Evolutionary conservation across 129 eudicot genomes (phyloP), one percentile per base, ranked within the genome.

Genomic region (Sambucus nigra): DNA sequence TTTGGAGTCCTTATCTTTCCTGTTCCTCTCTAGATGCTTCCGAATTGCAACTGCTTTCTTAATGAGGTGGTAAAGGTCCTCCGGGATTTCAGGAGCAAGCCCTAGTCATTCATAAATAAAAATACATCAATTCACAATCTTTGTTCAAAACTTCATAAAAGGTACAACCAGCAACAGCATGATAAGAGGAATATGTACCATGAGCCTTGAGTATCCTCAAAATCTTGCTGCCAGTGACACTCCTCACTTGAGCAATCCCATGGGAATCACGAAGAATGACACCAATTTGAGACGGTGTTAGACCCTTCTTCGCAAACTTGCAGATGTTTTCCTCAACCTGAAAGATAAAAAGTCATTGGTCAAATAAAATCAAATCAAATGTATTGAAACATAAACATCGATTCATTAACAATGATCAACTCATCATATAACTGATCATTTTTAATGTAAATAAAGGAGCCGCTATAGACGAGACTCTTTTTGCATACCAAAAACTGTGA

Each of bases 231-330:
- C 87, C 82, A 4, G 82, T 80, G 22, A 75, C 82, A 15, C 76
- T 75, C 73, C 68, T 80, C 57, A 80, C 87, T 65, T 80, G 87
- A 41, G 87, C 82, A 57, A 80, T 80, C 8, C 82, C 87, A 41
- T 80, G 87, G 40, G 87, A 80, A 65, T 80, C 87, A 75, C 82
- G 82, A 51, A 80, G 87, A 41, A 75, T 71, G 22, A 80, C 87
- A 72, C 82, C 87, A 51, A 80, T 80, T 31, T 80, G 82, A 1
- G 87, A 80, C 11, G 87, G 87, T 2, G 87, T 80, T 11, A 80
- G 50, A 55, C 87, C 87, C 72, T 75, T 80, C 72, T 80, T 80
- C 0, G 83, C 83, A 68, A 80, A 75, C 82, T 76, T 80, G 55
- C 87, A 75, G 44, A 75, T 80, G 24, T 64, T 75, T 10, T 80